Percentiles rank a stretch among this genome's conserved stretches.
Evolutionary conservation across 129 eudicot genomes (phyloP).

Genomic region (Lactuca saligna): DNA sequence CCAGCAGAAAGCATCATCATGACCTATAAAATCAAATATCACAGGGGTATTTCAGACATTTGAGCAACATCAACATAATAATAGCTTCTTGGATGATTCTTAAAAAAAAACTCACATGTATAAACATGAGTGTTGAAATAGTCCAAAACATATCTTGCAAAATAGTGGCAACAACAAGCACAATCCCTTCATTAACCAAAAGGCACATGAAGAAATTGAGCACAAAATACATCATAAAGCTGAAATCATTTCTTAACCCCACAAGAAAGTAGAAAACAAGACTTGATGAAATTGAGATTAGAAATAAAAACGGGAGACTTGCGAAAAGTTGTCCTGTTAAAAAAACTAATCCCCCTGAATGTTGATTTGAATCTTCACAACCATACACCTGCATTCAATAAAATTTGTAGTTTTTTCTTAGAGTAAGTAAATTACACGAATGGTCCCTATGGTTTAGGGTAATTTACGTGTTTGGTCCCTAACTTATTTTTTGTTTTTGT

Average conservation of each 20-base stretch:
- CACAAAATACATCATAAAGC: conserved; percentile 79
- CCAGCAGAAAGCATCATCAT: conserved; percentile 97
- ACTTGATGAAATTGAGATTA: conserved; percentile 77
- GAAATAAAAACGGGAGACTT: conserved; percentile 84
- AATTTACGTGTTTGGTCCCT: no score
- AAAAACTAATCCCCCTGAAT: conserved; percentile 75
- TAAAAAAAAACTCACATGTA: conserved; percentile 53
- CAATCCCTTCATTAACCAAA: conserved; percentile 69
- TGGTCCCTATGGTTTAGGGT: no score
- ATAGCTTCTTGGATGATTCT: not conserved
- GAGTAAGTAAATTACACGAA: no score
- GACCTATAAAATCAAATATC: conserved; percentile 34
- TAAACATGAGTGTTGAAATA: conserved; percentile 47
- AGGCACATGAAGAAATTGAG: conserved; percentile 83
- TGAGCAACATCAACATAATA: not conserved
- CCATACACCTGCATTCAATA: conserved; percentile 49
- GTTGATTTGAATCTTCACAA: conserved; percentile 69
- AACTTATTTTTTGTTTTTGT: no score
- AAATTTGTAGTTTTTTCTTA: not conserved
- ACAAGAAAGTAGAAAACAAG: conserved; percentile 78
- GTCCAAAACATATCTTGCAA: conserved; percentile 76
- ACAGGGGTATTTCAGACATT: conserved; percentile 16
- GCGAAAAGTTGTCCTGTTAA: conserved; percentile 73
- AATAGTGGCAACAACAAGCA: conserved; percentile 56
- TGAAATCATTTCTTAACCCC: conserved; percentile 72